phyloP scores from a whole-genome alignment of 768 basidiomycete genomes.

The Termitomyces sp. region DNA sequence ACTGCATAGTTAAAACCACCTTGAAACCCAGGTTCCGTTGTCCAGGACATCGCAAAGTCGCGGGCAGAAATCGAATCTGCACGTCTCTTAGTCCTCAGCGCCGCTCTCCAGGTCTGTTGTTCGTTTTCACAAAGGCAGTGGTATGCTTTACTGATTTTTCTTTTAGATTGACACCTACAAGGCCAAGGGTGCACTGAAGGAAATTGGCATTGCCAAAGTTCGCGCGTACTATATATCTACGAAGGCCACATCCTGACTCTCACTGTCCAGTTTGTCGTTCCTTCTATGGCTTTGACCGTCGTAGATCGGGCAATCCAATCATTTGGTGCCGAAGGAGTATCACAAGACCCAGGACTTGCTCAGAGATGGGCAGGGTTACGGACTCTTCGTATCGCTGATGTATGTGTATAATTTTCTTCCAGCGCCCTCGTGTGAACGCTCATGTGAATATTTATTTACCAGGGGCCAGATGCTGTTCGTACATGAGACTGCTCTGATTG shows the following conservation, averaged over 20 bases:
- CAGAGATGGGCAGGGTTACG: conserved; percentile 71
- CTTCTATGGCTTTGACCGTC: conserved; percentile 81
- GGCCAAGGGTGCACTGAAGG: conserved; percentile 94
- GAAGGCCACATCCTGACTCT: not conserved
- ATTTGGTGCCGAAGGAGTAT: conserved; percentile 94
- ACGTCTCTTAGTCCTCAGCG: conserved; percentile 84
- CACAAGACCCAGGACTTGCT: conserved; percentile 84
- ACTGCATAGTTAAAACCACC: not conserved
- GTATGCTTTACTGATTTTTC: not conserved
- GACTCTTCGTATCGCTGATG: conserved; percentile 85
- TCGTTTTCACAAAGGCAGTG: conserved; percentile 3
- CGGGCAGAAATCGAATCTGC: conserved; percentile 91
- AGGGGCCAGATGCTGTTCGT: conserved; percentile 79
- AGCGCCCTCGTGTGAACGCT: not conserved
- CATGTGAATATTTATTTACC: not conserved
- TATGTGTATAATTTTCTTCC: conserved; percentile 29
- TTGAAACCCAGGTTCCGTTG: conserved; percentile 62
- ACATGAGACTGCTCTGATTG: not conserved
- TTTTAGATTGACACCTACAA: conserved; percentile 80
- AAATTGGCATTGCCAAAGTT: conserved; percentile 97
- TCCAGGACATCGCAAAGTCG: conserved; percentile 87
- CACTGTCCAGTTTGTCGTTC: conserved; percentile 76
- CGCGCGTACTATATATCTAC: conserved; percentile 3
- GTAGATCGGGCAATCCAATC: conserved; percentile 96
- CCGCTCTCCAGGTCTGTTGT: conserved; percentile 67